Base-by-base conservation (phyloP, 2,329 filamentous ascomycete genomes). In the Colletotrichum aenigma region DNA sequence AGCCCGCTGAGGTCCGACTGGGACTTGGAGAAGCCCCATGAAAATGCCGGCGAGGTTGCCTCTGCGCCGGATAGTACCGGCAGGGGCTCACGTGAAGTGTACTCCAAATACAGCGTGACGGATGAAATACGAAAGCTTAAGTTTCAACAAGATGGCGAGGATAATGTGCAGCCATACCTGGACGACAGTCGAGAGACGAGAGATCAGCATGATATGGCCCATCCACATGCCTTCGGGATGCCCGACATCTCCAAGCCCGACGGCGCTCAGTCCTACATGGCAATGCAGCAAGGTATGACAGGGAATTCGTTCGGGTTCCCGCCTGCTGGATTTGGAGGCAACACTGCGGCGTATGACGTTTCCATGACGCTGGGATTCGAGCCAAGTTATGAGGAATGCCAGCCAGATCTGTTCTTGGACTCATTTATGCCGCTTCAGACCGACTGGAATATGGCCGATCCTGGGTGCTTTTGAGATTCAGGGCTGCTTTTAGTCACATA, bases 31-130 rank as follows among this genome's bases (percentile, higher is more conserved):
- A 60, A 70, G n/a, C 24, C 61, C 16, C 66, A 34, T 2, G 21
- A 52, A 6, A n/a, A 58, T 2, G 7, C 16, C 3, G 52, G 64
- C 5, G 62, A 34, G 18, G n/a, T 52, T 9, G 34, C 28, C 2
- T 18, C 34, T 9, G 64, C 10, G 21, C 70, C 58, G 26, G n/a
- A 24, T 8, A 7, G 55, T 15, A n/a, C 16, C 9, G 38, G 24
- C 10, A 36, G 32, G 13, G 60, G 48, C 7, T n/a, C 69, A 1
- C 32, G 21, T 7, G 74, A 76, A n/a, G 61, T 76, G 1, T 76
- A 76, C 60, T 76, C 74, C 7, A 74, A 74, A 30, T 76, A 66
- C 52, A 76, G 74, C 52, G 74, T 76, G 4, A 76, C 74, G 5
- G 74, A 76, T 5, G 74, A 76, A 13, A 76, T 76, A 18, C 48